These are phyloP conservation scores for Aureobasidium leucospermi DNA, from an alignment of 2,329 filamentous ascomycete species.

Conservation along the genomic window DNA sequence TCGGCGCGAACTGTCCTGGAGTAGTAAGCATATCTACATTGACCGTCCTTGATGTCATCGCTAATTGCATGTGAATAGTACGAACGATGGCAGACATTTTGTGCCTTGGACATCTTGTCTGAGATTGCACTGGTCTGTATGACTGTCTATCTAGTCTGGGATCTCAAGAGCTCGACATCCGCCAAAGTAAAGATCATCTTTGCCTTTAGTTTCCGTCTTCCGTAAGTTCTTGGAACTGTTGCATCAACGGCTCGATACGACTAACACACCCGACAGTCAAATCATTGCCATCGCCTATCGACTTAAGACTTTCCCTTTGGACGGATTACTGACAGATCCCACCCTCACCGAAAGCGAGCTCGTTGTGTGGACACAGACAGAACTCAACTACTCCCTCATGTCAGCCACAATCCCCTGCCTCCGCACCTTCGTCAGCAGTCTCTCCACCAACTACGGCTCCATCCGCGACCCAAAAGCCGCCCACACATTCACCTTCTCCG, in stretches of 20 bases:
- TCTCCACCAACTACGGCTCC: slow-evolving; percentile 26
- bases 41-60: neutral
- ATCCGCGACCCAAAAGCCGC: neutral
- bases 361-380: slow-evolving; percentile 25
- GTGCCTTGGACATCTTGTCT: slow-evolving; percentile 32
- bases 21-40: slow-evolving; percentile 18
- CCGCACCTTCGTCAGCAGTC: slow-evolving; percentile 28
- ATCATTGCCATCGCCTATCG: slow-evolving; percentile 3
- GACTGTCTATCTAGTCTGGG: slow-evolving; percentile 29
- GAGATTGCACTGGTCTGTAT: slow-evolving; percentile 28
- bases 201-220: slow-evolving; percentile 24
- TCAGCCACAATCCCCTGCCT: slow-evolving; percentile 31
- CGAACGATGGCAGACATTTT: slow-evolving; percentile 31
- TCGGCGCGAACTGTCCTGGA: slow-evolving; percentile 18
- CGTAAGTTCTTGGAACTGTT: slow-evolving; percentile 18
- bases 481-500: neutral
- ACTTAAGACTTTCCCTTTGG: neutral
- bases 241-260: neutral
- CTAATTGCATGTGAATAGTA: neutral
- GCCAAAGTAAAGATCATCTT: slow-evolving; percentile 17
- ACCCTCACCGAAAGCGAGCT: slow-evolving; percentile 22
- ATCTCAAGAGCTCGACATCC: neutral
- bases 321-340: slow-evolving; percentile 16
- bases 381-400: slow-evolving; percentile 31
- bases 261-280: neutral